Conservation (phyloP, 208 protist genomes). For the Trypanosoma lewisi region DNA sequence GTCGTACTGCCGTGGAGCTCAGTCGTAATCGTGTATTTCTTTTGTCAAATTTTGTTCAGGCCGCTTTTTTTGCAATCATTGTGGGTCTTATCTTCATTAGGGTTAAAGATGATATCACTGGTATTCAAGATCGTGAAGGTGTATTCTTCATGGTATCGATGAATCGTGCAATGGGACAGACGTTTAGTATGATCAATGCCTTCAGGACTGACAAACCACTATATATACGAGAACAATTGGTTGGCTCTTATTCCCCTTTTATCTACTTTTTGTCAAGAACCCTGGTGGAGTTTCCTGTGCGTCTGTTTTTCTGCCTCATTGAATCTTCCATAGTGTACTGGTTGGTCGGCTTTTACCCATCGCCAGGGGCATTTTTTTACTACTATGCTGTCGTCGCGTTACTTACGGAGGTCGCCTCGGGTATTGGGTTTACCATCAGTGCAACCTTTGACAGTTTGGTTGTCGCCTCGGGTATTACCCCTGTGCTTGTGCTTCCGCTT, state of each 20-base stretch:
- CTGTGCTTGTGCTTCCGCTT: constrained; percentile 65
- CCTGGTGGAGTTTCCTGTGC: constrained; percentile 54
- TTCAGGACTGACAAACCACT: constrained; percentile 49
- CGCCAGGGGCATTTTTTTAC: constrained; percentile 54
- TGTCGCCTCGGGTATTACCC: constrained; percentile 43
- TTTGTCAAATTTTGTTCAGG: constrained; percentile 39
- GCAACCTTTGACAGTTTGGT: constrained; percentile 33
- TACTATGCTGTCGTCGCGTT: constrained; percentile 49
- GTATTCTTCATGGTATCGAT: constrained; percentile 69
- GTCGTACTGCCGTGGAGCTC: constrained; percentile 39
- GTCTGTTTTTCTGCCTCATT: constrained; percentile 38
- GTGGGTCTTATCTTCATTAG: constrained; percentile 76
- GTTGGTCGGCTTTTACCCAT: constrained; percentile 41
- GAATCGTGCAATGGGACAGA: constrained; percentile 56
- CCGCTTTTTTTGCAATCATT: constrained; percentile 62
- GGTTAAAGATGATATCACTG: constrained; percentile 41
- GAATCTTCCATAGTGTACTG: constrained; percentile 66
- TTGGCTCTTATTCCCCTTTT: constrained; percentile 59
- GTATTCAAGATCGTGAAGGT: constrained; percentile 60
- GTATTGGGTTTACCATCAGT: constrained; percentile 58
- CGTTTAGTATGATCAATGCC: constrained; percentile 52
- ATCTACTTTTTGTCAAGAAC: constrained; percentile 47
- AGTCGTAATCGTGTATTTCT: constrained; percentile 45
- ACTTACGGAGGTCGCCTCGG: constrained; percentile 46
- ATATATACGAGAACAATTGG: constrained; percentile 66